Evolutionary conservation across 2,329 filamentous ascomycete species (phyloP), one percentile per base, ranked within the genome.

Genomic region (Trichoderma atroviride): DNA sequence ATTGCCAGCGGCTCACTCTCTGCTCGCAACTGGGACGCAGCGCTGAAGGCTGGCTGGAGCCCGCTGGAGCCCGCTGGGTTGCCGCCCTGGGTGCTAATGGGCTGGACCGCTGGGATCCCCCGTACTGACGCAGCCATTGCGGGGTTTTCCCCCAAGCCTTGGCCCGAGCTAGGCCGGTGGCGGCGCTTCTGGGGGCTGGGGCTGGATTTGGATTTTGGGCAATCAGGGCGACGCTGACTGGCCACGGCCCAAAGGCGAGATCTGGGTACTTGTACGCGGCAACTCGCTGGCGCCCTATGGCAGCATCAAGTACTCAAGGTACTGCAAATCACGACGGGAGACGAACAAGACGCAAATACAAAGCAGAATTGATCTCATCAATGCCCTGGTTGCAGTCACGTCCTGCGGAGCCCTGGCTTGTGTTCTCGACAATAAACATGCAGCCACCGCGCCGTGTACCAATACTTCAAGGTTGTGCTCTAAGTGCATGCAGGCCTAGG

Each of bases 181-280:
- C 58, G 61, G 59, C 62, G 50, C 37, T 47, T 22, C 47, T 65
- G 62, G 62, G 62, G 53, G 40, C 40, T 43, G 37, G 35, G 29
- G 33, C 37, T 63, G 35, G n/a, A n/a, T n/a, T n/a, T n/a, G 52
- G 52, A 19, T 29, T 24, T 40, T 63, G 52, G 52, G 62, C 31
- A 66, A 66, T 69, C 70, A 68, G 59, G 63, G 60, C 37, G 56
- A 55, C 43, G 61, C 47, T 73, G 69, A 71, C 52, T 72, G 70
- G 71, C 69, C 69, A 59, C 66, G 71, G 29, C 29, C 52, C 33
- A 56, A 31, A 1, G 52, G 61, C 52, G 27, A 66, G 63, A 68
- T 33, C 52, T 47, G 65, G 57, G 71, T 68, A 70, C 35, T 29
- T 29, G 62, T 68, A 50, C 68, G 10, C n/a, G 57, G 11, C 57